Base-by-base conservation (phyloP, 352 stramenopile species). In the Poterioochromonas sp. region DNA sequence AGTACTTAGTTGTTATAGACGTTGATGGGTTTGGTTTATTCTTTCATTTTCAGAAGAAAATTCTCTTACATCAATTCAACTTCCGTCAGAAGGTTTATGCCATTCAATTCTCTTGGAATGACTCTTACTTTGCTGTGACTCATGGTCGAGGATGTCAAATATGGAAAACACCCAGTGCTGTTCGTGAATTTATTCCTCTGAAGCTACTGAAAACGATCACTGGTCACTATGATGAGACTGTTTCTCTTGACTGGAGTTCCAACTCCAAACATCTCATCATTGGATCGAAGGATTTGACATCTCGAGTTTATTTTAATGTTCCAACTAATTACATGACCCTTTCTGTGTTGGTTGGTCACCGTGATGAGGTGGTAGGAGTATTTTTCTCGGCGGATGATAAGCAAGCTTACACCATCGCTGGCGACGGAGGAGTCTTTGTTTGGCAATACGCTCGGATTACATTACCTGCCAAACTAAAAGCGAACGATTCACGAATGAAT, bases 41-140 rank as follows among this genome's bases (percentile, higher is more conserved):
- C 54, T 85, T 95, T 41, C 94, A 95, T 83, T 84, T 95, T 49
- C 87, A 86, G 77, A 90, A 90, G 20, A 85, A 86, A 43, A 85
- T 90, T 3, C 88, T 97, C 68, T 84, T 97, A 35, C 92, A 95
- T 82, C 89, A 90, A 71, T 94, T 96, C 83, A 90, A 95, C 82
- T 95, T 97, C 74, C 93, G 94, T 80, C 88, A 90, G 71, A 85
- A 82, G 34, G 88, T 94, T 34, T 81, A 84, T 11, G 88, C 88
- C 39, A 78, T 95, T 32, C 83, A 79, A 64, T 97, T 96, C 83
- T 93, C 86, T 73, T 91, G 89, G 0, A 85, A 96, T 76, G 84
- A 94, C 82, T 78, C 83, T 41, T 91, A 86, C 77, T 86, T 97
- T 79, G 91, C 92, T 26, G 88, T 95, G 44, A 85, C 88, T n/a